Evolutionary conservation across 2,329 filamentous ascomycete species (phyloP), one percentile per base, ranked within the genome.

Genomic region (Botryotinia convoluta): DNA sequence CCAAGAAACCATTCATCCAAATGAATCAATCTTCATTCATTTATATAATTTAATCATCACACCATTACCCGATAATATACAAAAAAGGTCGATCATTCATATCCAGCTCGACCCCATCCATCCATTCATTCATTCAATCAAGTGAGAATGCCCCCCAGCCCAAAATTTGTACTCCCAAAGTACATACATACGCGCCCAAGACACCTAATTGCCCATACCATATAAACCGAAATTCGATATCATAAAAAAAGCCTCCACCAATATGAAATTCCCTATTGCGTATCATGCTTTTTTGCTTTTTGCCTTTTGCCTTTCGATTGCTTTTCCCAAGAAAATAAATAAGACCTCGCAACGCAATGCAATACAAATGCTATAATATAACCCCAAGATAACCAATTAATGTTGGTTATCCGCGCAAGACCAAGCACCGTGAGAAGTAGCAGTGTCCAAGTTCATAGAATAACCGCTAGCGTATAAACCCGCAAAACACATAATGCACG

Each of bases 381-480:
- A n/a, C 26, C 26, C 48, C 22, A 51, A 51, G 10, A n/a, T 51
- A 16, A 51, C 26, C 59, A 61, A 20, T 72, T 59, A 72, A 18
- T 26, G 2, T 29, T 61, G 71, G 57, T 72, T 72, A 72, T 72
- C 71, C 26, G 63, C 63, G 44, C 71, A 72, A 60, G 62, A 68
- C 71, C 71, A 72, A 10, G 63, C 51, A 22, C 71, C 71, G 9
- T 60, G 39, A 22, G 62, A 60, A 14, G 29, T 32, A 1, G 71
- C 39, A 4, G 63, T 42, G 10, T 69, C 51, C 18, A 35, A 14
- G 16, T 60, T 35, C 65, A 74, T 73, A 22, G 42, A 44, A 69
- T 71, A 70, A 22, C 74, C 74, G 29, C 68, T 71, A 8, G 76
- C 71, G 69, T 75, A 76, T 26, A 77, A 61, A 5, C 76, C 76